Conservation (phyloP, 2,329 filamentous ascomycete species). For the Ascochyta rabiei region DNA sequence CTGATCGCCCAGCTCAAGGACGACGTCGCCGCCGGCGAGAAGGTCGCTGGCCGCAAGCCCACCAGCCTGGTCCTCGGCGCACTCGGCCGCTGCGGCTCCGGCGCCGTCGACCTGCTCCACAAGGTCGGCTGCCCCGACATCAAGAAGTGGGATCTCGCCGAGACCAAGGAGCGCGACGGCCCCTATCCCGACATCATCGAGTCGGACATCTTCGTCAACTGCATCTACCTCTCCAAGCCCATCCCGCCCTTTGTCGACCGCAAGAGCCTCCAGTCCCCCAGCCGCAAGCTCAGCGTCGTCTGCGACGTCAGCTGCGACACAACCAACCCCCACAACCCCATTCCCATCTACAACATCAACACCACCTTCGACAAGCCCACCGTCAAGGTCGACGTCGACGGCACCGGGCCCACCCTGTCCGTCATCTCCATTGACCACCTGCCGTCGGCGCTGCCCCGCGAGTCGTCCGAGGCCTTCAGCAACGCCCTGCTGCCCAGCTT, state of each 20-base stretch:
- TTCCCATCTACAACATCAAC: constrained; percentile 82
- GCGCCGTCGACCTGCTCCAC: constrained; percentile 79
- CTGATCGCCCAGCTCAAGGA: constrained; percentile 77
- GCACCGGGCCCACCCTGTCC: constrained; percentile 65
- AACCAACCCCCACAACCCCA: constrained; percentile 72
- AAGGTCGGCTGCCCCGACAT: constrained; percentile 76
- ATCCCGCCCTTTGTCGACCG: constrained; percentile 82
- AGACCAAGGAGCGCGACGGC: constrained; percentile 69
- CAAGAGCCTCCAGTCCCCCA: constrained; percentile 69
- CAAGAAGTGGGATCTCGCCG: constrained; percentile 76
- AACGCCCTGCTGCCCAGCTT: constrained; percentile 77
- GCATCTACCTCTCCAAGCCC: constrained; percentile 78
- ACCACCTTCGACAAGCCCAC: constrained; percentile 92
- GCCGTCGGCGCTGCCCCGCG: constrained; percentile 74
- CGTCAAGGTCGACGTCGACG: constrained; percentile 70
- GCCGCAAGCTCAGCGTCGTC: constrained; percentile 74
- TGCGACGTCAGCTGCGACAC: constrained; percentile 66
- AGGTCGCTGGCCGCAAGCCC: constrained; percentile 71
- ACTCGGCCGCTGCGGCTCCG: constrained; percentile 81
- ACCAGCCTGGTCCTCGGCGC: constrained; percentile 80
- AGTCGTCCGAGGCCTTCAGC: constrained; percentile 86
- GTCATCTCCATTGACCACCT: constrained; percentile 70
- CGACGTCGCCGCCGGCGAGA: constrained; percentile 68
- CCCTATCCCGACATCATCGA: constrained; percentile 81
- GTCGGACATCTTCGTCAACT: constrained; percentile 57